Base-by-base conservation (phyloP, 208 protist species). In the Leptomonas seymouri region DNA sequence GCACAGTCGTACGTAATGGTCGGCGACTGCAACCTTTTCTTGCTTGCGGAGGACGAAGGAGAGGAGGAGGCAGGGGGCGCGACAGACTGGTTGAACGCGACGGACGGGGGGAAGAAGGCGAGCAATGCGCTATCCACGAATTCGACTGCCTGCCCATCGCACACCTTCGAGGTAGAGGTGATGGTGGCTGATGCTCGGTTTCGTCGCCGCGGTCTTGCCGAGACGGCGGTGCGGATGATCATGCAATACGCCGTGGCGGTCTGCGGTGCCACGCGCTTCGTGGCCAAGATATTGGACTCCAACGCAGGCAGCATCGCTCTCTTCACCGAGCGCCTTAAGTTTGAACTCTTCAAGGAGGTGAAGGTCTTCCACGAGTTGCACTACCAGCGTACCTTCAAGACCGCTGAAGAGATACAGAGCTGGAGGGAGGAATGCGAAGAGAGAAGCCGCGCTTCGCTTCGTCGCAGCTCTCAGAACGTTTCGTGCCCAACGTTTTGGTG, bases 1-100 rank as follows among this genome's bases (percentile, higher is more conserved):
- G 54, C 39, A 16, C 65, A 64, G 44, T 31, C 65, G 21, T 87
- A 74, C 34, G 65, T 76, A 15, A 89, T 96, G 90, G 77, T 95
- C 46, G 95, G 95, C 0, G 95, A 98, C 70, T 94, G 92, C 80
- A 98, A 97, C 73, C 66, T 95, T 14, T 97, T 98, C 55, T 45
- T 95, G 31, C 72, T 91, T 25, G 25, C 46, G 7, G 57, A 63
- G 28, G 76, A 71, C 45, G 79, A 84, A 1, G 76, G 54, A 21
- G 44, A 65, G 1, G 67, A 80, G 42, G 67, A 8, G 58, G 27
- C 27, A 4, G 64, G 21, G 23, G 49, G 46, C 0, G 21, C 54
- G n/a, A 20, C 51, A 20, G 71, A 54, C 21, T 49, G 69, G 64
- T 48, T 36, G 23, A 67, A 25, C 39, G 0, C 50, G 16, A 27